Conservation (phyloP, 495 filamentous ascomycete genomes). For the Aeminium ludgeri region DNA sequence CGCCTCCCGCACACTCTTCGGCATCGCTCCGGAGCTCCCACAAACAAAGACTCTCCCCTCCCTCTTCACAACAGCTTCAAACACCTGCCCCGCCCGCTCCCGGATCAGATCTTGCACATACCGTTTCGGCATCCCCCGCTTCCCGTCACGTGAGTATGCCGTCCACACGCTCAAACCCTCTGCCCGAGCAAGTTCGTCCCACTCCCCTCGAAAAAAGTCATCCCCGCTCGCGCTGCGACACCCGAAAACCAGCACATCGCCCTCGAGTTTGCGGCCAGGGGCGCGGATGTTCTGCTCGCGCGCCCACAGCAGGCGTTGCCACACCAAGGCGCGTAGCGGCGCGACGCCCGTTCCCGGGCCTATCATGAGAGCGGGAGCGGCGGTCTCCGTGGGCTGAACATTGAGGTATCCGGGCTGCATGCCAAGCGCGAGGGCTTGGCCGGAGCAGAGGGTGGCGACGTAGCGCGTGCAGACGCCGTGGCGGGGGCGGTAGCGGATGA, state of each 20-base stretch:
- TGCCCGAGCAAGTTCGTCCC: slow-evolving; percentile 29
- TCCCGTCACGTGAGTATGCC: slow-evolving; percentile 76
- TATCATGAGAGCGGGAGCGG: slow-evolving; percentile 55
- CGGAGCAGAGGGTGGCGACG: slow-evolving; percentile 42
- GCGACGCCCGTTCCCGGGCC: slow-evolving; percentile 85
- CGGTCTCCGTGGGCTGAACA: slow-evolving; percentile 27
- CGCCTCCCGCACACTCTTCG: slow-evolving; percentile 66
- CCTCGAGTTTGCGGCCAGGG: slow-evolving; percentile 13
- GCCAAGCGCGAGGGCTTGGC: slow-evolving; percentile 40
- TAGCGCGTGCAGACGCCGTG: slow-evolving; percentile 86
- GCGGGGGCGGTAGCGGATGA: slow-evolving; percentile 60
- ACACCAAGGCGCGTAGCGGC: slow-evolving; percentile 64
- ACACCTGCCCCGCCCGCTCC: slow-evolving; percentile 40
- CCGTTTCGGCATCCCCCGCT: slow-evolving; percentile 47
- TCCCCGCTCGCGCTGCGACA: slow-evolving; percentile 56
- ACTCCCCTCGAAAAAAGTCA: slow-evolving; percentile 67
- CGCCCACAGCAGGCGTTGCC: slow-evolving; percentile 40
- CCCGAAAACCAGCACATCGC: slow-evolving; percentile 53
- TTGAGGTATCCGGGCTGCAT: slow-evolving; percentile 42
- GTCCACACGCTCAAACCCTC: slow-evolving; percentile 42
- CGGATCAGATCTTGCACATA: slow-evolving; percentile 83
- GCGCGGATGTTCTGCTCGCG: slow-evolving; percentile 9
- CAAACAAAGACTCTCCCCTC: slow-evolving; percentile 57
- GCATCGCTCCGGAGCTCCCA: slow-evolving; percentile 62
- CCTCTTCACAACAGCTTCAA: slow-evolving; percentile 35